A percentile compares a stretch with the other conserved stretches of the same genome.
Conservation (phyloP, 2,329 filamentous ascomycete genomes). For the Stachybotrys elegans region DNA sequence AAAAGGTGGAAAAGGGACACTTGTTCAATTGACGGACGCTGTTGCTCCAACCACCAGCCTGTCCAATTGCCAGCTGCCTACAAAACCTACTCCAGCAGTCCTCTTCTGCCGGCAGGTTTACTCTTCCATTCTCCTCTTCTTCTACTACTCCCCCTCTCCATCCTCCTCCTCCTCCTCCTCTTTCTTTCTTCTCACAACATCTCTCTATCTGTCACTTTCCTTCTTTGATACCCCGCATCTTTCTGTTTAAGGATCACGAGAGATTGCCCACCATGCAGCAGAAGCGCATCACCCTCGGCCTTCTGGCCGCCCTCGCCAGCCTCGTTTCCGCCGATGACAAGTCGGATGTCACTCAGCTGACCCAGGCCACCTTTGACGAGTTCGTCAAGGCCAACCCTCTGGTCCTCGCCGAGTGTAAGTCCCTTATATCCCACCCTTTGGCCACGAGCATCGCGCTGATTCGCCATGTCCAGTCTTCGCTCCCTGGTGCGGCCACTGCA, state of each 20-base stretch:
- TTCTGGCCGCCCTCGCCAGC: constrained; percentile 50
- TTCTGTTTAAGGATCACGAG: background rate
- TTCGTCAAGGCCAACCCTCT: constrained; percentile 84
- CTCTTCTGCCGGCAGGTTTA: constrained; percentile 15
- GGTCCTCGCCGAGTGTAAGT: constrained; percentile 89
- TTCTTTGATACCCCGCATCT: constrained; percentile 8
- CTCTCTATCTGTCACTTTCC: constrained; percentile 12
- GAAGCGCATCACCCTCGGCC: constrained; percentile 47
- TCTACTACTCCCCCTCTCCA: constrained; percentile 8
- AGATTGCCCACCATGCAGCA: constrained; percentile 37
- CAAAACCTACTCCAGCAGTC: constrained; percentile 29
- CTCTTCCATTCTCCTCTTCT: constrained; percentile 11
- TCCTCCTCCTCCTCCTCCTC: constrained; percentile 10
- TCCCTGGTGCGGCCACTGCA: constrained; percentile 97
- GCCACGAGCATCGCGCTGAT: background rate
- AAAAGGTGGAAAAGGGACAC: constrained; percentile 31
- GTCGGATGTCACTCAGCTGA: constrained; percentile 82
- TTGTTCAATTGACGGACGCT: constrained; percentile 38
- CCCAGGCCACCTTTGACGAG: constrained; percentile 77
- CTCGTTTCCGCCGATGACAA: constrained; percentile 56
- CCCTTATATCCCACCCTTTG: background rate
- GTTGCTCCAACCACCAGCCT: constrained; percentile 14
- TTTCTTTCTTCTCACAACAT: constrained; percentile 17
- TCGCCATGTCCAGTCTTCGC: constrained; percentile 68
- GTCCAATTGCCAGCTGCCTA: constrained; percentile 14